A percentile compares a stretch with the other conserved stretches of the same genome.
Conservation (phyloP, 495 filamentous ascomycete genomes). For the Pyrenula massariospora region DNA sequence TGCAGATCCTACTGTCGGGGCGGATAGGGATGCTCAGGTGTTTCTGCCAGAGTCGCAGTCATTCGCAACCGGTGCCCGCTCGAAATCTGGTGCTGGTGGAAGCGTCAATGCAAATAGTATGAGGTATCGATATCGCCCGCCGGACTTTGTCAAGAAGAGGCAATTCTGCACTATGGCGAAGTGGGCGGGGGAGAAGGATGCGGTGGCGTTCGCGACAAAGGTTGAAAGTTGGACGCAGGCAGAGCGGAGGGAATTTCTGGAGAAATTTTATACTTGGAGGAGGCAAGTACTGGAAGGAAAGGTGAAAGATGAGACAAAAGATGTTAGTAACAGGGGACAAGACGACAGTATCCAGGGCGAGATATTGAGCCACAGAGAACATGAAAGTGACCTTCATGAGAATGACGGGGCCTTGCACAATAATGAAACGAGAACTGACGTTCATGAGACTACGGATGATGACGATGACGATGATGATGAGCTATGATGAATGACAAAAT, state of each 20-base stretch:
- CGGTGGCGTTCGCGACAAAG: constrained; percentile 80
- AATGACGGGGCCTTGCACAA: too few relatives aligned
- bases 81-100: constrained; percentile 7
- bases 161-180: constrained; percentile 89
- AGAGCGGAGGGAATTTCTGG: constrained; percentile 66
- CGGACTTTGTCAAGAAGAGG: constrained; percentile 57
- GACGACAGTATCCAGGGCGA: too few relatives aligned
- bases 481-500: too few relatives aligned
- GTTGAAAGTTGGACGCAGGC: constrained; percentile 92
- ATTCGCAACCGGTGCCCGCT: not conserved
- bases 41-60: constrained; percentile 13
- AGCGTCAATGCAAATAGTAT: constrained; percentile 18
- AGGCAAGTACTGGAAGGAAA: constrained; percentile 20
- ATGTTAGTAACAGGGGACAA: too few relatives aligned
- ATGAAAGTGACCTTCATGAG: too few relatives aligned
- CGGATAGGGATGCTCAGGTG: constrained; percentile 38
- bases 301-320: not conserved
- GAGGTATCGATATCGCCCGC: constrained; percentile 64
- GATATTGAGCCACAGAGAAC: too few relatives aligned
- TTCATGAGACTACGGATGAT: too few relatives aligned
- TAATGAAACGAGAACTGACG: too few relatives aligned
- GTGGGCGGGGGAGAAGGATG: constrained; percentile 62
- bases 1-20: constrained; percentile 37
- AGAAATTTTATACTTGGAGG: constrained; percentile 62
- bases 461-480: too few relatives aligned